Conservation (phyloP, 78 protist species). For the Andalucia godoyi region DNA sequence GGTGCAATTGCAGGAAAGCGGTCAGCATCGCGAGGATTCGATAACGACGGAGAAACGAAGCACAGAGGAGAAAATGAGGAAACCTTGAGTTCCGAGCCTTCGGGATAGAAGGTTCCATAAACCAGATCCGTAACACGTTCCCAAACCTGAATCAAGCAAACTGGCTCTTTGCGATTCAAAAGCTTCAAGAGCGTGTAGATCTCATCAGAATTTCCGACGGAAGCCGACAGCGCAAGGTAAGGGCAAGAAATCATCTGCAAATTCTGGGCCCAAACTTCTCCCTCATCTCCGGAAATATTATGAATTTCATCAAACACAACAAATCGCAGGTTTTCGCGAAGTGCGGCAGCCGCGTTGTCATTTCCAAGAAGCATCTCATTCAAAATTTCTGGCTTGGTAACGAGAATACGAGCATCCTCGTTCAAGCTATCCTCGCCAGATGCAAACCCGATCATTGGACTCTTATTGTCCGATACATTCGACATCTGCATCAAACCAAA, state of each 20-base stretch:
- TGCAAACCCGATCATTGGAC: constrained; percentile 17
- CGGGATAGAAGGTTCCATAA: too few relatives aligned
- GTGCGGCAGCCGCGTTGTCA: neutral
- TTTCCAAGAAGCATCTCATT: constrained; percentile 10
- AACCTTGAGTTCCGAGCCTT: too few relatives aligned
- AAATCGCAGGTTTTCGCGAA: constrained; percentile 43
- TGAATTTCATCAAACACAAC: constrained; percentile 84
- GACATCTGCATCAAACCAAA: constrained; percentile 1
- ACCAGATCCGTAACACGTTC: too few relatives aligned
- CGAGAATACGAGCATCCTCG: constrained; percentile 4
- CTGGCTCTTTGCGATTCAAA: too few relatives aligned
- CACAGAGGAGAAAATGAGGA: too few relatives aligned
- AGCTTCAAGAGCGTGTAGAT: too few relatives aligned
- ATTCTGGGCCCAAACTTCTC: constrained; percentile 65
- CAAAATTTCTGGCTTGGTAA: constrained; percentile 26
- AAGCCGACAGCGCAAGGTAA: constrained; percentile 83
- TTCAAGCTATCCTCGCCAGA: constrained; percentile 4
- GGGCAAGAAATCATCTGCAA: constrained; percentile 42
- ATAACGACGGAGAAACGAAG: too few relatives aligned
- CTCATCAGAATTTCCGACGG: constrained; percentile 57
- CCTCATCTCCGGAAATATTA: constrained; percentile 14
- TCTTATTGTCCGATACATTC: neutral
- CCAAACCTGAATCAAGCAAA: too few relatives aligned
- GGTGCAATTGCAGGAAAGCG: too few relatives aligned
- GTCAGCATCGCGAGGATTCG: too few relatives aligned